A percentile compares a stretch with the other conserved stretches of the same genome.
Evolutionary conservation across 1,284 basidiomycete genomes (phyloP).

Genomic region (Rhodotorula sp.): DNA sequence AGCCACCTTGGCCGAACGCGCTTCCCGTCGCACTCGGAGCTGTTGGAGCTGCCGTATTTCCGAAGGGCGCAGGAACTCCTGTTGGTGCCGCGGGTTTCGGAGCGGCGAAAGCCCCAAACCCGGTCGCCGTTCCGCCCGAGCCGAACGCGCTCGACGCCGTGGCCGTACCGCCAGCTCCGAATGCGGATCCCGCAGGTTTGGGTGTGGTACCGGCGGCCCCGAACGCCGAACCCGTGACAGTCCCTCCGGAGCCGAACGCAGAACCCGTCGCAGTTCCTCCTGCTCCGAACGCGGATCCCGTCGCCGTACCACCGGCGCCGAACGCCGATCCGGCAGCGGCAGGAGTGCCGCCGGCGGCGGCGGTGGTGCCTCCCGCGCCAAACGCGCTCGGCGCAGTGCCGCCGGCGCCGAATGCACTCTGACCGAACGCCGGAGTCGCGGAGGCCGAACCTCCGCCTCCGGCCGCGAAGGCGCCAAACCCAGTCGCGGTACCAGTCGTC

Average conservation of each 20-base stretch:
- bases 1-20: constrained; percentile 43
- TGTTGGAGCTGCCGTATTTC: constrained; percentile 29
- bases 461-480: constrained; percentile 22
- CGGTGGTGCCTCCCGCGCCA: constrained; percentile 23
- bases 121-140: constrained; percentile 11
- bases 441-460: constrained; percentile 33
- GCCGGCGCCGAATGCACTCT: constrained; percentile 21
- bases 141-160: constrained; percentile 13
- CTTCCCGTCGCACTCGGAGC: constrained; percentile 42
- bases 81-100: constrained; percentile 39
- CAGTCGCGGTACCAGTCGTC: not conserved
- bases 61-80: constrained; percentile 47
- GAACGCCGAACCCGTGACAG: constrained; percentile 4
- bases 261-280: constrained; percentile 11
- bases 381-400: constrained; percentile 38
- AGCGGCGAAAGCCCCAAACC: constrained; percentile 21
- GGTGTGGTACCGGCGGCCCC: constrained; percentile 6
- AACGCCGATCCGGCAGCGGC: constrained; percentile 13
- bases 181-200: constrained; percentile 4
- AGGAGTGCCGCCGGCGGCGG: not conserved
- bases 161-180: constrained; percentile 3
- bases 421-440: constrained; percentile 24
- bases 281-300: constrained; percentile 9
- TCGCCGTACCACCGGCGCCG: constrained; percentile 3
- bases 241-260: constrained; percentile 16